Conservation (phyloP, 495 filamentous ascomycete genomes). For the Xylaria cubensis region DNA sequence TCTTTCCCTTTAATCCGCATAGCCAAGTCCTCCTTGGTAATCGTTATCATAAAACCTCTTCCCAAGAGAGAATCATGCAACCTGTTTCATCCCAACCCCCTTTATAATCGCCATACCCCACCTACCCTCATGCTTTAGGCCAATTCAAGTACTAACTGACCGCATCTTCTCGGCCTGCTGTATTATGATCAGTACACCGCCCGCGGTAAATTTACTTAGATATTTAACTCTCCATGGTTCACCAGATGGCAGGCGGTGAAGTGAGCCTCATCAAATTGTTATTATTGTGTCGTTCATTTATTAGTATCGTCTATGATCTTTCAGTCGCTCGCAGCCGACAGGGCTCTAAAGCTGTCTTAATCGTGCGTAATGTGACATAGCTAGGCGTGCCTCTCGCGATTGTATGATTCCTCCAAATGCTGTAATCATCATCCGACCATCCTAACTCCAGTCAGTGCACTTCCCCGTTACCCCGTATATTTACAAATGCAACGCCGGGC, state of each 20-base stretch:
- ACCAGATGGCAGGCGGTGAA: background rate
- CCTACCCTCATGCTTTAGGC: background rate
- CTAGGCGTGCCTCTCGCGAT: constrained; percentile 21
- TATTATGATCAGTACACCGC: background rate
- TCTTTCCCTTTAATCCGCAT: too few species aligned
- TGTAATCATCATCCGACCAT: constrained; percentile 25
- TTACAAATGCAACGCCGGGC: constrained; percentile 27
- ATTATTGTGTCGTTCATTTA: constrained; percentile 28
- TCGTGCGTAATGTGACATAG: constrained; percentile 21
- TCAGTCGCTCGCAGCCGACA: constrained; percentile 9
- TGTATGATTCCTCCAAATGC: constrained; percentile 22
- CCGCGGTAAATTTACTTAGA: background rate
- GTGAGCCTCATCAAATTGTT: background rate
- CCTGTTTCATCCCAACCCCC: background rate
- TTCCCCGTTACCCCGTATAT: constrained; percentile 21
- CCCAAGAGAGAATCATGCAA: background rate
- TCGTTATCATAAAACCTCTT: background rate
- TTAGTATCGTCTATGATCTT: constrained; percentile 25
- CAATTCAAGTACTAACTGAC: background rate
- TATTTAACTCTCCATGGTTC: too few species aligned
- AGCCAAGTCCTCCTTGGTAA: background rate
- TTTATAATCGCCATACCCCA: background rate
- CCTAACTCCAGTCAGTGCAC: constrained; percentile 31
- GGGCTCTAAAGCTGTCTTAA: constrained; percentile 13
- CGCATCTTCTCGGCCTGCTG: background rate